Conservation (phyloP, 176 grass and related monocot genomes). For the Lolium rigidum region DNA sequence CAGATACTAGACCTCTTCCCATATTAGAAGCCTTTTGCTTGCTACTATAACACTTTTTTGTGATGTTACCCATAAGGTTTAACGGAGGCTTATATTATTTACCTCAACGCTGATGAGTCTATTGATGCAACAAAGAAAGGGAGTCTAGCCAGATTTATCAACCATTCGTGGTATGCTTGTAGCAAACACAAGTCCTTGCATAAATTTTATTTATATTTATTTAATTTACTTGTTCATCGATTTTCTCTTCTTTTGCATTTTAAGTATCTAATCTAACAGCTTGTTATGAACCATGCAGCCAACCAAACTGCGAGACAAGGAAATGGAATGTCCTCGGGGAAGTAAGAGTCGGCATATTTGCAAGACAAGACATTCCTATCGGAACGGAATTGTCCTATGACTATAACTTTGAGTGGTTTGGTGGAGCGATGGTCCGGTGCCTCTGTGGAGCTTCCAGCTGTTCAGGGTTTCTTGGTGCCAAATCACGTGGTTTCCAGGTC, state of each 20-base stretch:
- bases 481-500: conserved; percentile 99
- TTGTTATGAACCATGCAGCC: conserved; percentile 61
- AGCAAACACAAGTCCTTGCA: not conserved
- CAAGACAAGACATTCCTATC: conserved; percentile 80
- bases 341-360: conserved; percentile 98
- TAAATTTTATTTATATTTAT: conserved; percentile 25
- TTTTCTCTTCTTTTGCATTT: conserved; percentile 2
- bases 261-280: conserved; percentile 44
- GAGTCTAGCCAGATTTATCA: conserved; percentile 94
- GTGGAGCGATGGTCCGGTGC: conserved; percentile 83
- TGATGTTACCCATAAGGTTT: conserved; percentile 60
- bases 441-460: conserved; percentile 88
- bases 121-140: conserved; percentile 99
- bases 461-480: conserved; percentile 97
- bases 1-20: conserved; percentile 30
- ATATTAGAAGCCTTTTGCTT: conserved; percentile 30
- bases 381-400: conserved; percentile 88
- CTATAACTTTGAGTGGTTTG: conserved; percentile 99
- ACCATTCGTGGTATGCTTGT: conserved; percentile 84
- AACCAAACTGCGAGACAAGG: conserved; percentile 94
- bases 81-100: conserved; percentile 94
- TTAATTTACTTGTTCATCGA: conserved; percentile 5
- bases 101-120: conserved; percentile 91
- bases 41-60: not conserved
- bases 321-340: conserved; percentile 95